phyloP scores from a whole-genome alignment of 345 rosid species.

The Eucalyptus polyanthemos region DNA sequence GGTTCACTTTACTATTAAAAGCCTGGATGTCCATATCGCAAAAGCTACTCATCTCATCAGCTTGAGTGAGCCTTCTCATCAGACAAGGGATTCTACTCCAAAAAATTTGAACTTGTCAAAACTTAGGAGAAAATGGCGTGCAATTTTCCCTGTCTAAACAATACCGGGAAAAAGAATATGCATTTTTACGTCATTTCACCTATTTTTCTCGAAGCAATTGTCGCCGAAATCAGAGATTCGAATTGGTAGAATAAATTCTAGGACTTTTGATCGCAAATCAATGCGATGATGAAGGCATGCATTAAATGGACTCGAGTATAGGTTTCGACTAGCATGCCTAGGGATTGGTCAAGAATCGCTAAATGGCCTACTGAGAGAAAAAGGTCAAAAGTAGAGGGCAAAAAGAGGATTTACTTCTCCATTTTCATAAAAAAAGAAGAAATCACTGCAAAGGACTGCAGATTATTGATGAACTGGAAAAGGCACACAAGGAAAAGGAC shows the following conservation, averaged over 20 bases:
- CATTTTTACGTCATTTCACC: neutral
- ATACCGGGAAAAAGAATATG: neutral
- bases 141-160: neutral
- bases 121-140: neutral
- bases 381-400: neutral
- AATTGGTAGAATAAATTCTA: neutral
- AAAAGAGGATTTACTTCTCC: neutral
- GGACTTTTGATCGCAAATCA: neutral
- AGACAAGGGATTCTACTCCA: neutral
- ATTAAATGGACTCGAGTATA: neutral
- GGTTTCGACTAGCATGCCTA: neutral
- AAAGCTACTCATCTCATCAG: neutral
- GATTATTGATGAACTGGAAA: neutral
- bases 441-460: neutral
- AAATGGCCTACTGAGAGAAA: neutral
- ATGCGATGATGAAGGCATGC: neutral
- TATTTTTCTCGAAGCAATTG: neutral
- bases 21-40: neutral
- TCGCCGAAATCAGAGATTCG: neutral
- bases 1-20: neutral
- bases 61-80: neutral
- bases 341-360: neutral
- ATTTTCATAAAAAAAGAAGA: neutral
- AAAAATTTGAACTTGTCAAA: neutral
- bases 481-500: neutral